Base-by-base conservation (phyloP, 306 rosid species). In the Castanospermum australe region DNA sequence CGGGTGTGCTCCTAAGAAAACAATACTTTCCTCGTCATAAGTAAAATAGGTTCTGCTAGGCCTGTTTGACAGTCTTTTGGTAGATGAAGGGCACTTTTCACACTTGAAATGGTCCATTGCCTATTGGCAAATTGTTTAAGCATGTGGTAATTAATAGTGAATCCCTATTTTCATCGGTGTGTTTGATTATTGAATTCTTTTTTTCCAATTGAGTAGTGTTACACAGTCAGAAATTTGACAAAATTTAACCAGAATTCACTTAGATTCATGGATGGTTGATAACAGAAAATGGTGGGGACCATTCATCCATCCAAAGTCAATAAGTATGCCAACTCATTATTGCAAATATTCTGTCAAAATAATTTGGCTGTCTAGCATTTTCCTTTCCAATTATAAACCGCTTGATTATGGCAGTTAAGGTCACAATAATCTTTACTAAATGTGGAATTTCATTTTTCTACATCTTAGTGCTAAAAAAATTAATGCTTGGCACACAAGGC, bases 21-120 rank as follows among this genome's bases (percentile, higher is more conserved):
- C 33, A 45, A 17, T 75, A 68, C 5, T 15, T 48, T 56, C n/a
- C 36, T 24, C 2, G 3, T 55, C 54, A 28, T 14, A 17, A 61
- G 56, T 20, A 42, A 66, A 73, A 41, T 74, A 28, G 76, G 24
- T 60, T 79, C 38, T 33, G 28, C 42, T 74, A 5, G 39, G 35
- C 64, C 55, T 67, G 77, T 60, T 51, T 67, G 24, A 83, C 17
- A 18, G 78, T 21, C 47, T 68, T 76, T 71, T 62, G 81, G 42
- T 15, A 5, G 83, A 68, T 48, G 28, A 22, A 35, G 24, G 32
- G 4, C 56, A 14, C 4, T 48, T 55, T 76, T 30, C 30, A 44
- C 10, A 21, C 8, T 57, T 4, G 33, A 42, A 54, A 54, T 73
- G 13, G 11, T 61, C 22, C 32, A 0, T 32, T 3, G 60, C 30